Evolutionary conservation across 805 yeast species (phyloP), one percentile per base, ranked within the genome.

Genomic region (Kodamaea kaohsiungensis): DNA sequence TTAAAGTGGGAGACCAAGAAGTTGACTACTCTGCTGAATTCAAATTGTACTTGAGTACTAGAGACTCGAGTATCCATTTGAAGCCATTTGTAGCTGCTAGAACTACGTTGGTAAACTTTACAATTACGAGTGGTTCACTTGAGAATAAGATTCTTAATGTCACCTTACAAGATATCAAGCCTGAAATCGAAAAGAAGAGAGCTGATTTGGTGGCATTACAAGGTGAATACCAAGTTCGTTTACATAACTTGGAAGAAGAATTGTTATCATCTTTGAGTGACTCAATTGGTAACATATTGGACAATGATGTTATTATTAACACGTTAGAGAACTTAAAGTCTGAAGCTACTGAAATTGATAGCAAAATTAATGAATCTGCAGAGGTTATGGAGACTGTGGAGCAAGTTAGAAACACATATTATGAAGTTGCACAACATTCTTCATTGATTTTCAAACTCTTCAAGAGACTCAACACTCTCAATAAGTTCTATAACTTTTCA

Each of bases 11-110:
- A 0, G 77, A 77, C 1, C 81, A 79, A 39, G 83, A 82, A 4
- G 73, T 92, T 49, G 97, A 90, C 57, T 78, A 83, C 49, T 81
- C 92, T 7, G 75, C 84, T 0, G 78, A 81, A 2, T 91, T 91
- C 74, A 73, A 73, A 53, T 60, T 93, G 39, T 79, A 72, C 40
- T 65, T 93, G 40, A 79, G 83, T 57, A 81, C 97, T 0, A 80
- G 78, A 48, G 90, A 89, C 61, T 73, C 86, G 0, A 65, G 73
- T 2, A 67, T 78, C 1, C 49, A 40, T 0, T 60, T 87, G 1
- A 69, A 86, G 0, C 73, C 87, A 1, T 86, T 80, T 64, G 73
- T 91, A n/a, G 62, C 79, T 12, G 76, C 91, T 13, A 73, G 95
- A 53, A 81, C 88, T 9, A 73, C 85, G 2, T 63, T 85, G 9